phyloP scores from a whole-genome alignment of 140 eudicot genomes.

The Flaveria floridana region DNA sequence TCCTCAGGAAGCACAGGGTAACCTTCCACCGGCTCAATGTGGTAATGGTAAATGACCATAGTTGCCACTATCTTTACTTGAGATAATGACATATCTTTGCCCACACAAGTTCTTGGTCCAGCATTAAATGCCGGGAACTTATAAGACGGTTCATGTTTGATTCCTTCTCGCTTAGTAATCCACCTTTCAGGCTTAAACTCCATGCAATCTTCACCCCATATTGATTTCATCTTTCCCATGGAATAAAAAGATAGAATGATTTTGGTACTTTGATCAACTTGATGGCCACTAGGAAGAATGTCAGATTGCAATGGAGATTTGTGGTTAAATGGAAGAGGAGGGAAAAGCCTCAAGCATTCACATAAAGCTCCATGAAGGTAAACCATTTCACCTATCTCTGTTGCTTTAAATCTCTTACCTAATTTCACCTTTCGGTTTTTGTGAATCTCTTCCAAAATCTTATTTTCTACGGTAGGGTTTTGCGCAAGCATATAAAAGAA shows the following conservation, averaged over 20 bases:
- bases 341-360: conserved; percentile 40
- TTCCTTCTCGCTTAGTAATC: conserved; percentile 26
- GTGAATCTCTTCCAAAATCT: conserved; percentile 20
- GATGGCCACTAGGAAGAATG: conserved; percentile 32
- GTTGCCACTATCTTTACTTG: conserved; percentile 37
- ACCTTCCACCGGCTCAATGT: conserved; percentile 28
- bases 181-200: conserved; percentile 52
- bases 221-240: conserved; percentile 35
- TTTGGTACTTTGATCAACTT: neutral
- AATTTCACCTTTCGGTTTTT: neutral
- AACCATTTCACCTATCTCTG: conserved; percentile 22
- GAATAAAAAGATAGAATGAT: conserved; percentile 19
- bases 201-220: conserved; percentile 43
- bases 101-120: conserved; percentile 44
- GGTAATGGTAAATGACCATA: conserved; percentile 30
- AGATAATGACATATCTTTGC: conserved; percentile 33
- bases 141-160: conserved; percentile 36
- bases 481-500: conserved; percentile 29
- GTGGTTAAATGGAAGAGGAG: conserved; percentile 29
- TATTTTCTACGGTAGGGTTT: conserved; percentile 13
- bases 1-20: conserved; percentile 25
- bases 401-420: neutral
- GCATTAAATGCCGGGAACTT: conserved; percentile 38
- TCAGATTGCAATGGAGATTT: conserved; percentile 29
- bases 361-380: conserved; percentile 39